Conservation (phyloP, 306 rosid species). For the Sicyos edulis region DNA sequence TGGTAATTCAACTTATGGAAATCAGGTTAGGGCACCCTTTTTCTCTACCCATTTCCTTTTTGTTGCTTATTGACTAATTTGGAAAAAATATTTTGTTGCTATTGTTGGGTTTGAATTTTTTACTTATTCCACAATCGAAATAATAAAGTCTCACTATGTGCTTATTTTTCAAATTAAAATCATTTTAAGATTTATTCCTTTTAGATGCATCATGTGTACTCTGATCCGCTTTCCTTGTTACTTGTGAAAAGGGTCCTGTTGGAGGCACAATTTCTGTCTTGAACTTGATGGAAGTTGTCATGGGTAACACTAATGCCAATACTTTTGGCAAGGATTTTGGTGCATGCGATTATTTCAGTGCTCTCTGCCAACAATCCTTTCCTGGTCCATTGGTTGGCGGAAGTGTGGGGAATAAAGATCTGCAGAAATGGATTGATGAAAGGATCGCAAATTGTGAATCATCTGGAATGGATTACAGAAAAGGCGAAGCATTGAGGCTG, state of each 20-base stretch:
- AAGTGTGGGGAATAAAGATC: conserved; percentile 79
- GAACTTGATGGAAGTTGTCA: conserved; percentile 67
- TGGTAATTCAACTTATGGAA: conserved; percentile 48
- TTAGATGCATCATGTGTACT: conserved; percentile 12
- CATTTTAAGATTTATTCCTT: background rate
- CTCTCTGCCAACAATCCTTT: conserved; percentile 77
- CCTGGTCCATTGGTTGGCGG: conserved; percentile 97
- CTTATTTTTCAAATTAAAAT: background rate
- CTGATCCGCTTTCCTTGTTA: conserved; percentile 33
- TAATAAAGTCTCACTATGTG: background rate
- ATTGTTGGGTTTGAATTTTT: background rate
- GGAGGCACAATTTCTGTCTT: conserved; percentile 62
- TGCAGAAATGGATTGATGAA: conserved; percentile 87
- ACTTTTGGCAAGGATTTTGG: conserved; percentile 38
- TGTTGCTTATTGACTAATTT: conserved; percentile 8
- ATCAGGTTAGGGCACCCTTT: conserved; percentile 55
- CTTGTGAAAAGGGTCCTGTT: conserved; percentile 49
- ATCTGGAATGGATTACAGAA: conserved; percentile 55
- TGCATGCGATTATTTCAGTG: conserved; percentile 49
- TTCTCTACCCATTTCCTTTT: conserved; percentile 17
- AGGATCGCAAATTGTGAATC: conserved; percentile 57
- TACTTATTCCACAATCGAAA: background rate
- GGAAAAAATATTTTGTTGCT: background rate
- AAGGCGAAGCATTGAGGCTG: conserved; percentile 64
- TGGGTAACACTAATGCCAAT: conserved; percentile 34